Base-by-base conservation (phyloP, 2,329 filamentous ascomycete genomes). In the Fusarium sp. region DNA sequence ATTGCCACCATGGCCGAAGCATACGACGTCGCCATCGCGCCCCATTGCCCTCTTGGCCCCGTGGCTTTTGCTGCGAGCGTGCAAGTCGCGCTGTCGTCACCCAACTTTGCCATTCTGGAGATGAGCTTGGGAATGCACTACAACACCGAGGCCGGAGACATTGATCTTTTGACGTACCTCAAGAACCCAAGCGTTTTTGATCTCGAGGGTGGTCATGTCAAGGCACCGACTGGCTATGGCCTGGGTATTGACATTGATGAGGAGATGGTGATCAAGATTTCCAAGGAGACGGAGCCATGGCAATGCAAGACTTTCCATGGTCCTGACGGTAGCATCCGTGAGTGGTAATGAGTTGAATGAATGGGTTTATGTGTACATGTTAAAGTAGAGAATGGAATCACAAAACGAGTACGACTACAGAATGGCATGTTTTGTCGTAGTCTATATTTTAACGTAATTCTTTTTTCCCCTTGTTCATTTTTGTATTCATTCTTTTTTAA, bases 41-140 rank as follows among this genome's bases (percentile, higher is more conserved):
- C 90, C 2, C 89, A 92, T 66, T 92, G 88, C 63, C 89, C 89
- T 0, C 73, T 92, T 0, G 90, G 90, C 0, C 89, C 90, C 0
- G 88, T 93, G 45, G 88, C 90, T 0, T 77, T 92, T 14, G 90
- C 90, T 1, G 90, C 90, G 0, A 87, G 82, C 51, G 79, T 92
- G 36, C 89, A 92, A 61, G 83, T 92, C 2, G 87, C 85, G 21
- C 78, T 83, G 17, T 77, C 75, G 9, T 84, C 77, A 17, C 81
- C 81, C 17, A 92, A 89, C 72, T 92, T 89, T 70, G 84, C 82
- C 0, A 92, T 93, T 29, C 86, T 91, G 69, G 90, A 93, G 73
- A 92, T 92, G 90, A 88, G 86, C 49, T 70, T 92, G 27, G 90
- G 90, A 0, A 93, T 93, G 66, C 91, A 93, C 71, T 93, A 93